A percentile compares a stretch with the other conserved stretches of the same genome.
These are phyloP conservation scores for Globisporangium paddicum DNA, from an alignment of 352 stramenopile genomes.

Conservation along the genomic window DNA sequence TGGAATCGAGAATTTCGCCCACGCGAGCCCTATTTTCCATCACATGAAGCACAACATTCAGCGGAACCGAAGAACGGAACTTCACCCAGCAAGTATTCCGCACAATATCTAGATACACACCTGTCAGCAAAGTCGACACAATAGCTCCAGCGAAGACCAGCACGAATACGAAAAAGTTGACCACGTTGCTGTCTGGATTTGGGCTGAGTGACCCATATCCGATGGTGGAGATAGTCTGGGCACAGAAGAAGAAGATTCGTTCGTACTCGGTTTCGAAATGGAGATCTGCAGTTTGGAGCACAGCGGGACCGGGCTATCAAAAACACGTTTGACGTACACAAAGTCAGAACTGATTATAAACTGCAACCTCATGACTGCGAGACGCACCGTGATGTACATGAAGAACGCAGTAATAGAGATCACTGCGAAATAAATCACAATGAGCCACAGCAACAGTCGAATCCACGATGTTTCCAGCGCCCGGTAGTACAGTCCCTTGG, in stretches of 20 bases:
- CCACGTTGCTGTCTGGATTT: conserved; percentile 32
- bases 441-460: conserved; percentile 29
- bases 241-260: conserved; percentile 53
- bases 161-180: conserved; percentile 64
- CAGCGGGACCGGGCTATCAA: conserved; percentile 11
- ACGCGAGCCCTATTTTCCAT: conserved; percentile 32
- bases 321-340: background rate
- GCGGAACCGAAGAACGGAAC: background rate
- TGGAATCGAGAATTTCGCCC: conserved; percentile 63
- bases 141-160: conserved; percentile 36
- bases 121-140: conserved; percentile 47
- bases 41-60: background rate
- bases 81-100: background rate
- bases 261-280: conserved; percentile 19
- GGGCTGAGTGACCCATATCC: conserved; percentile 44
- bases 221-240: conserved; percentile 58
- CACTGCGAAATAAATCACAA: conserved; percentile 31
- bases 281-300: conserved; percentile 9
- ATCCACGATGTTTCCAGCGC: conserved; percentile 43
- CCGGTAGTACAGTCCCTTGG: conserved; percentile 48
- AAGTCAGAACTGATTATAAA: too few species aligned
- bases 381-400: conserved; percentile 39
- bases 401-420: conserved; percentile 36
- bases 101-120: conserved; percentile 7
- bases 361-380: background rate